These are phyloP conservation scores for Eimeria acervulina DNA, from an alignment of 169 alveolate genomes.

Conservation along the genomic window DNA sequence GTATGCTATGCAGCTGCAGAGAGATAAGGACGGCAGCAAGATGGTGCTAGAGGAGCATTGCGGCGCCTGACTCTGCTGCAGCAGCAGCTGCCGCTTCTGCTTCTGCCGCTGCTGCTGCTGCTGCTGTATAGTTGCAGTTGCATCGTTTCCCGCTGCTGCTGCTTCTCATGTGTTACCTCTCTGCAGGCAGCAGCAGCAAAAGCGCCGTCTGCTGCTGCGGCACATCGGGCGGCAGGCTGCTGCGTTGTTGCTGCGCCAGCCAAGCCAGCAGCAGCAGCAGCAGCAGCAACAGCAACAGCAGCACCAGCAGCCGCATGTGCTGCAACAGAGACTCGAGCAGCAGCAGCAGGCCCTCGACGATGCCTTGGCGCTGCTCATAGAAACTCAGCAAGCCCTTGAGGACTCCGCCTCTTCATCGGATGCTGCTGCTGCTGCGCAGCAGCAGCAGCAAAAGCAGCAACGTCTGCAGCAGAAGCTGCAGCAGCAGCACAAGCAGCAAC, in stretches of 20 bases:
- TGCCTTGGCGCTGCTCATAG: constrained; percentile 44
- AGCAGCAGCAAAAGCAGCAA: constrained; percentile 41
- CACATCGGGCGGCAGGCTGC: no score
- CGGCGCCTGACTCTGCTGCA: background rate
- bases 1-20: constrained; percentile 8
- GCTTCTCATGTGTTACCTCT: background rate
- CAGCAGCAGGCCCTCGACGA: background rate
- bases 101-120: no score
- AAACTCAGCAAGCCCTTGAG: constrained; percentile 5
- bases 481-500: no score
- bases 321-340: background rate
- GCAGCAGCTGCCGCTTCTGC: background rate
- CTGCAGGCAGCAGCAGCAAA: constrained; percentile 67
- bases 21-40: no score
- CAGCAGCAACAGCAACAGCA: no score
- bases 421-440: constrained; percentile 44
- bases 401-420: background rate
- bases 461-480: no score
- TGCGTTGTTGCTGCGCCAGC: no score
- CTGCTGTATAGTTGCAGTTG: background rate
- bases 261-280: no score
- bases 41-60: background rate
- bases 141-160: background rate
- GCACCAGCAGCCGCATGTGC: no score
- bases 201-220: no score